Base-by-base conservation (phyloP, 257 asterid species). In the Solanum arcanum region DNA sequence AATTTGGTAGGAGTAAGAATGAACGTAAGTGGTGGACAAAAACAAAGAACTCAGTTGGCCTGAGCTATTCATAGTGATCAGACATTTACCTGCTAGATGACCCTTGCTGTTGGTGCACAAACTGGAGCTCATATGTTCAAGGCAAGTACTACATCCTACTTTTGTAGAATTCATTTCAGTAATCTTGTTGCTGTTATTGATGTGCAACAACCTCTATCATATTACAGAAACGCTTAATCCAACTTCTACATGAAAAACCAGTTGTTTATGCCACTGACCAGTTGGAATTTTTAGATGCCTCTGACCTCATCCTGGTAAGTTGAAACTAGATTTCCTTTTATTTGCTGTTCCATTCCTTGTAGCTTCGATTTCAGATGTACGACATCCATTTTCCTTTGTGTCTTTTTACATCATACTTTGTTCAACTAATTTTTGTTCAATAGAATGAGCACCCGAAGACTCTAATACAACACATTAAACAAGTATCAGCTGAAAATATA, bases 81-180 rank as follows among this genome's bases (percentile, higher is more conserved):
- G 97, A 95, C 88, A 88, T 95, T 85, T 92, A 92, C 88, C 86
- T 95, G 83, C 92, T 96, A 1, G 97, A 95, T 46, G 98, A 96
- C 90, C 98, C 98, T 87, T 94, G 95, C 87, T 2, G 99, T 95
- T 52, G 99, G 95, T 90, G 96, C 96, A 35, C 93, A 93, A 72
- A 94, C 98, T 1, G 98, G 98, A 8, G 93, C 93, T 90, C 98
- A 95, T 82, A 94, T 96, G 90, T 96, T 94, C 90, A 95, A 93
- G 94, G 98, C 88, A 89, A 93, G 89, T 12, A 23, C 62, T 13
- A 31, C 23, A 33, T 12, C 47, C 42, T 42, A 85, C 42, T 52
- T 81, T 27, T 20, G 23, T 33, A 31, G 73, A 70, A 70, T 21
- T 69, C 39, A n/a, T 15, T 68, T 41, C 23, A 66, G 41, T 29